Evolutionary conservation across 2,329 filamentous ascomycete species (phyloP), one percentile per base, ranked within the genome.

Genomic region (Rutstroemia sp.): DNA sequence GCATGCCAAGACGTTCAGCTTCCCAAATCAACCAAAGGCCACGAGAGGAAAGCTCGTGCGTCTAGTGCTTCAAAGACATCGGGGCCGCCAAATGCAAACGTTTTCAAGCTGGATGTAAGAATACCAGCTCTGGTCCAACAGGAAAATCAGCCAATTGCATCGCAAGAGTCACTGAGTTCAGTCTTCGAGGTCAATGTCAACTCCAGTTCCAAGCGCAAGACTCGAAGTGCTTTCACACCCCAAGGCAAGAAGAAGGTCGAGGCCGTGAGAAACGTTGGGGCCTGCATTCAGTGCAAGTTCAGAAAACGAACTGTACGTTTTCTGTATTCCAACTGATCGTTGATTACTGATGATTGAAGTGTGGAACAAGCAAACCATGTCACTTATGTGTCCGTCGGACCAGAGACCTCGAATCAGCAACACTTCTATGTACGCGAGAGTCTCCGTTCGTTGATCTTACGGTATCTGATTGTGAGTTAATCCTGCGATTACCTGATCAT

Each of bases 201-300:
- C 27, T 50, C 42, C 16, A 49, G 19, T 18, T 30, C 38, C 8
- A 55, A 44, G 9, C 49, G 57, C 30, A 59, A 59, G 44, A 37
- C 49, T 19, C 42, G 57, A 18, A 56, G 44, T 19, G 23, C 56
- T 16, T 60, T 56, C 14, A 56, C 44, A 8, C 42, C 52, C 21
- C 34, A 58, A 41, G 51, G 39, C 21, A 60, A 58, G 25, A 58
- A 58, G 23, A 60, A 56, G 25, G 57, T 57, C 6, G 57, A 57
- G 30, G 54, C 54, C 42, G 65, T 67, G 10, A 58, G 65, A 18
- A 66, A 60, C 27, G 63, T 65, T 16, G 65, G 65, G 25, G 65
- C 65, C 52, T 67, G 65, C 44, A 62, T 66, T 55, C 64, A 66
- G 52, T 67, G 65, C 54, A 61, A 65, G 27, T 66, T 65, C 47